Evolutionary conservation across 2,329 filamentous ascomycete species (phyloP).

Genomic region (Myriosclerotinia duriaeana): DNA sequence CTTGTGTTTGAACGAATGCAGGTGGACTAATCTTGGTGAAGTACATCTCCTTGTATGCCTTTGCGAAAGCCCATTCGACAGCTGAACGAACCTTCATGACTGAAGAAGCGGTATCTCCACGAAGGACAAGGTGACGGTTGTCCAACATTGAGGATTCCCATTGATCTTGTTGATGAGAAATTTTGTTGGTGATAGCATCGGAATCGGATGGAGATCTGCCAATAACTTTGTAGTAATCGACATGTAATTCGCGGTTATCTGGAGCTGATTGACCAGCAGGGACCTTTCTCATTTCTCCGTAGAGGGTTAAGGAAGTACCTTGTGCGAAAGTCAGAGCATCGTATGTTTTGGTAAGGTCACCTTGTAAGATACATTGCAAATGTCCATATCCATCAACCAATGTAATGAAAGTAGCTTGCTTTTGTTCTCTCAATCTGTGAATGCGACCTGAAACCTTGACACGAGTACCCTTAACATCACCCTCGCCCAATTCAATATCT

Average conservation of each 20-base stretch:
- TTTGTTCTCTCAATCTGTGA: conserved; percentile 77
- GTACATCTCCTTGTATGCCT: conserved; percentile 61
- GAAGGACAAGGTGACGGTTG: conserved; percentile 68
- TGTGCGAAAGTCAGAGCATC: conserved; percentile 69
- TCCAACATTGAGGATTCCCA: conserved; percentile 52
- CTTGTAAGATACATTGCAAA: conserved; percentile 78
- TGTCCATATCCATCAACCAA: conserved; percentile 80
- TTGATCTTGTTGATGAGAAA: conserved; percentile 65
- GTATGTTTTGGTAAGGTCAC: conserved; percentile 75
- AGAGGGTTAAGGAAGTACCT: conserved; percentile 68
- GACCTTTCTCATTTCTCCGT: conserved; percentile 67
- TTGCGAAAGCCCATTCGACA: conserved; percentile 66
- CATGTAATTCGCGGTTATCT: conserved; percentile 68
- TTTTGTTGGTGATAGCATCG: conserved; percentile 71
- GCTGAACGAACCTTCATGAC: conserved; percentile 72
- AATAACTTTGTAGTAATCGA: conserved; percentile 68
- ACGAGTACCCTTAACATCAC: conserved; percentile 63
- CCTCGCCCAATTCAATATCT: conserved; percentile 59
- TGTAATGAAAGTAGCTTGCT: conserved; percentile 84
- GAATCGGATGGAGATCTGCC: conserved; percentile 70
- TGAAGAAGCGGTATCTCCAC: conserved; percentile 65
- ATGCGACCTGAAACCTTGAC: conserved; percentile 81
- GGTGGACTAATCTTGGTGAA: conserved; percentile 72
- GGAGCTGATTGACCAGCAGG: conserved; percentile 66
- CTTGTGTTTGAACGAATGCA: conserved; percentile 78